Evolutionary conservation across 306 rosid genomes (phyloP), one percentile per base, ranked within the genome.

Genomic region (Rosa chinensis): DNA sequence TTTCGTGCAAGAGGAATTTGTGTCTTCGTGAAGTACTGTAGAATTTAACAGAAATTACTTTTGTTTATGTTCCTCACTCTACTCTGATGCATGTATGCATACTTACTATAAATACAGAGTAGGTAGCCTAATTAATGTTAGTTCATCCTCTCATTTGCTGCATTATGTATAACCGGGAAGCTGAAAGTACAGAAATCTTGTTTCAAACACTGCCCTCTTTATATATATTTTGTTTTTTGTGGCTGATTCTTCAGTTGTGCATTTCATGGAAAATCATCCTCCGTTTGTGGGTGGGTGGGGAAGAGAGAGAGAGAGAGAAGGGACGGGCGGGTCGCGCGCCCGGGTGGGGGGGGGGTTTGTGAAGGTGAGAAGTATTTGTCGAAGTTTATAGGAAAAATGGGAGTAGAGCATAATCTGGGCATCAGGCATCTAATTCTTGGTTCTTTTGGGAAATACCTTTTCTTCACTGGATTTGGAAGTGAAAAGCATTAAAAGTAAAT

Each of bases 1-100:
- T 84, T 84, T 70, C 70, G 58, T 56, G 78, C 75, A 66, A 82
- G 40, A 50, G 16, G 79, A 73, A 68, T 43, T 66, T 73, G 75
- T 80, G 72, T 81, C 81, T 77, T 64, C 77, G 48, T 64, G 84
- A 73, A 84, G 61, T 77, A 78, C 53, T 70, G 25, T 5, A 35
- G 78, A 69, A 68, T 74, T 78, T 25, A 48, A 79, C 78, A 78
- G 74, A 83, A 21, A 14, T 59, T 35, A 13, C 13, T 52, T 53
- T 72, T 9, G 28, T 17, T 72, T 72, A 23, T 72, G 32, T 43
- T 55, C 53, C 28, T 56, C 40, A 21, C 69, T 42, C 32, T 21
- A 40, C 53, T 35, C 68, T 58, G 10, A 58, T 21, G 39, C 78
- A 37, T 56, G 14, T 9, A 20, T 39, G 52, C 28, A 39, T 44